Conservation (phyloP, 176 grass and related monocot species). For the Miscanthus lutarioriparius region DNA sequence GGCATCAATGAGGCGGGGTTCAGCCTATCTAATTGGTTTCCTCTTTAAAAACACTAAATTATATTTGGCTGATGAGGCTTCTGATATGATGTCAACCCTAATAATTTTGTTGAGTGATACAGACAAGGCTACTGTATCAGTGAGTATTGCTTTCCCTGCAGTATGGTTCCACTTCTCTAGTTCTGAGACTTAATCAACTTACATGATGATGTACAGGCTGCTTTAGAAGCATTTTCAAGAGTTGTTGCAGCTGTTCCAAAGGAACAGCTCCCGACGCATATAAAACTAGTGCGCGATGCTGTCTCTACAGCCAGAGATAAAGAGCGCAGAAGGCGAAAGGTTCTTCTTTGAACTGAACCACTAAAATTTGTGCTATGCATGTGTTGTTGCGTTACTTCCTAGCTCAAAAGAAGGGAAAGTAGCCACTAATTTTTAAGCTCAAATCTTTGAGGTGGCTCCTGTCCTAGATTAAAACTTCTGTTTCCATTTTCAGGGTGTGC, state of each 20-base stretch:
- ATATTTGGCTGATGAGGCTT: conserved; percentile 88
- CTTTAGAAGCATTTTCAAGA: conserved; percentile 92
- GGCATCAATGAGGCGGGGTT: conserved; percentile 85
- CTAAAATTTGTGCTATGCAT: conserved; percentile 21
- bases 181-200: conserved; percentile 27
- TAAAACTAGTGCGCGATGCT: conserved; percentile 95
- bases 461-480: conserved; percentile 33
- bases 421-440: conserved; percentile 18
- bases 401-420: too few species aligned
- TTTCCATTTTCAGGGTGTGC: conserved; percentile 72
- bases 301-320: conserved; percentile 97
- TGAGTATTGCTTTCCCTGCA: conserved; percentile 45
- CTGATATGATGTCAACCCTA: conserved; percentile 79
- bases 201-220: conserved; percentile 61
- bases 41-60: conserved; percentile 93
- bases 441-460: conserved; percentile 4
- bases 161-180: conserved; percentile 28
- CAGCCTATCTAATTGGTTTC: conserved; percentile 87
- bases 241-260: conserved; percentile 85
- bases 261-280: conserved; percentile 83
- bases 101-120: conserved; percentile 88
- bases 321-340: conserved; percentile 93
- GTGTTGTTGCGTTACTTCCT: background rate
- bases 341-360: conserved; percentile 24
- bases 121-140: conserved; percentile 77